phyloP scores from a whole-genome alignment of 1,139 yeast genomes.

The Suhomyces ambrosiae region DNA sequence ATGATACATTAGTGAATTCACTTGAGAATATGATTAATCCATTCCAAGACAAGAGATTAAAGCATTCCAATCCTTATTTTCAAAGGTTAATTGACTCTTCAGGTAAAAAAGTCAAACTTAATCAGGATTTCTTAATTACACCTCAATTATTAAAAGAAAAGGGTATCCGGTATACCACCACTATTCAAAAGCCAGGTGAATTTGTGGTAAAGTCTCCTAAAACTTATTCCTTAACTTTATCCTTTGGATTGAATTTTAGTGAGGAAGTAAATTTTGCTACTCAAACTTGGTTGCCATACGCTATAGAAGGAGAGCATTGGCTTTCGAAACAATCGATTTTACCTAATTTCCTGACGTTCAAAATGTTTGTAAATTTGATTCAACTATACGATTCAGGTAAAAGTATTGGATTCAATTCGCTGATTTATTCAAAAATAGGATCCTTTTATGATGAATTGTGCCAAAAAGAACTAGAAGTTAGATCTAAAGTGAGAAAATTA shows the following conservation, averaged over 20 bases:
- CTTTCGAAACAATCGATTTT: conserved; percentile 47
- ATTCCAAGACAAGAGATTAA: conserved; percentile 26
- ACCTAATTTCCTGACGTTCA: conserved; percentile 54
- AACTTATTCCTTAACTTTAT: conserved; percentile 50
- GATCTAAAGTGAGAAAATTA: conserved; percentile 39
- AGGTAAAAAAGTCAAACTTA: conserved; percentile 18
- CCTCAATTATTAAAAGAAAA: conserved; percentile 49
- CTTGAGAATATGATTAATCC: conserved; percentile 36
- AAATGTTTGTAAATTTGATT: conserved; percentile 49
- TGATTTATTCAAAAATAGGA: conserved; percentile 32
- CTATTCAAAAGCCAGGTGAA: conserved; percentile 63
- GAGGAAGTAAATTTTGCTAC: conserved; percentile 63
- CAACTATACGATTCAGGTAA: conserved; percentile 40
- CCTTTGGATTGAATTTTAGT: conserved; percentile 56
- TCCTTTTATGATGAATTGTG: conserved; percentile 33
- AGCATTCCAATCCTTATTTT: conserved; percentile 28
- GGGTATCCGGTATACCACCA: conserved; percentile 50
- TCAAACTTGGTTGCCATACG: conserved; percentile 55
- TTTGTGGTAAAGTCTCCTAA: conserved; percentile 59
- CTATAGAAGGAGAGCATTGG: conserved; percentile 56
- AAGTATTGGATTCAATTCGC: conserved; percentile 32
- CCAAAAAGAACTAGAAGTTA: conserved; percentile 41
- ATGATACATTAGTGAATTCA: conserved; percentile 30
- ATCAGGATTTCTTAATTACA: conserved; percentile 48
- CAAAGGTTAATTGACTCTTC: conserved; percentile 27